Evolutionary conservation across 2,329 filamentous ascomycete species (phyloP), one percentile per base, ranked within the genome.

Genomic region (Fusarium penzigii): DNA sequence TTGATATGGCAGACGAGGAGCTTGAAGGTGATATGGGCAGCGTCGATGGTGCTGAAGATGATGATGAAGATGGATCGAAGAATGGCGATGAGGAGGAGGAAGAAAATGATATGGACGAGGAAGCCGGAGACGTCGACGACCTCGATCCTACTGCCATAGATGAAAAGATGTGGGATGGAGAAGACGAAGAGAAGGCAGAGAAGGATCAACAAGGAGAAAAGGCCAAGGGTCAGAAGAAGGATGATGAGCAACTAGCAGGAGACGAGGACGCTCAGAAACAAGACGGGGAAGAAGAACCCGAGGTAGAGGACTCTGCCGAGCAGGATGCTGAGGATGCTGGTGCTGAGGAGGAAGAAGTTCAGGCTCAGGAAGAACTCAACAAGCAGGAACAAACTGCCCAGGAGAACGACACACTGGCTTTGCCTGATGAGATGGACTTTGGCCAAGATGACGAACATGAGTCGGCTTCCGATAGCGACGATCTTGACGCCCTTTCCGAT

Each of bases 131-230:
- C 64, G 92, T 97, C 11, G 90, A 97, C 73, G 91, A 96, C 64
- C 78, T 96, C 40, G 93, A 96, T 62, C 88, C 91, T 12, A 89
- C 86, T 14, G 90, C 93, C 17, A 89, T 97, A 1, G 95, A 99
- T 68, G 95, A 99, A 75, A 99, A 97, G 78, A 92, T 97, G 83
- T 99, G 94, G 94, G 92, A 99, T 71, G 92, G 92, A 39, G 86
- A 87, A 42, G 86, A 88, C 48, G 87, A 90, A 41, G 82, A 92
- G 42, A 85, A 92, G 44, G 86, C 89, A 2, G 88, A 93, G 44
- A 94, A 94, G 61, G 89, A 97, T 42, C 88, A 90, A 65, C 79
- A 90, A 65, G 87, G 85, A 6, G 85, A 92, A 49, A 81, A 90
- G 53, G 76, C 88, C 17, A 86, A 90, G 64, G 87, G 86, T 0